Evolutionary conservation across 768 basidiomycete genomes (phyloP).

Genomic region (Boletus fagicola): DNA sequence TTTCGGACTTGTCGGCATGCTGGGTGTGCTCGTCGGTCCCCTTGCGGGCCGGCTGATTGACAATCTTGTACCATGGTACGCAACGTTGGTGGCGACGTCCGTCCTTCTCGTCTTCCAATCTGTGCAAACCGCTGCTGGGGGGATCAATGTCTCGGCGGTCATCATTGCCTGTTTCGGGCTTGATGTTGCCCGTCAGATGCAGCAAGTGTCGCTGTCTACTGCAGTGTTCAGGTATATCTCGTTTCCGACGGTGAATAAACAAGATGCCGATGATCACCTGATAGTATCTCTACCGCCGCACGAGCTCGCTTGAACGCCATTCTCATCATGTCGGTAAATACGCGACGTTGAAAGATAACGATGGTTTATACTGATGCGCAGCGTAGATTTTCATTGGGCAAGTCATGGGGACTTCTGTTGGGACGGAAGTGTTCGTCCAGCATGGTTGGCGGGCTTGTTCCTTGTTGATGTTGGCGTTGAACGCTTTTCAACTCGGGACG

Average conservation of each 20-base stretch:
- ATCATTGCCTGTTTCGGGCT: constrained; percentile 66
- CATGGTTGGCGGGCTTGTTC: constrained; percentile 73
- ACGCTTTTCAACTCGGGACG: constrained; percentile 53
- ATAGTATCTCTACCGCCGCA: constrained; percentile 42
- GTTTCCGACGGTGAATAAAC: neutral
- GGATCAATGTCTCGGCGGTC: constrained; percentile 67
- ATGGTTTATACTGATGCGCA: neutral
- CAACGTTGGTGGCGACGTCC: constrained; percentile 55
- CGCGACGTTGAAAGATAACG: neutral
- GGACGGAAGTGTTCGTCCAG: constrained; percentile 65
- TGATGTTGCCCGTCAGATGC: constrained; percentile 73
- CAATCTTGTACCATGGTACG: constrained; percentile 73
- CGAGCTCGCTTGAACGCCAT: constrained; percentile 76
- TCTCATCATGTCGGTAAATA: constrained; percentile 61
- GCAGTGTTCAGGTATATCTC: constrained; percentile 51
- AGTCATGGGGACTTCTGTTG: constrained; percentile 77
- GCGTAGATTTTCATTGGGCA: constrained; percentile 67
- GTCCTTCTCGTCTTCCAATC: constrained; percentile 50
- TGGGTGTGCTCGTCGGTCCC: constrained; percentile 69
- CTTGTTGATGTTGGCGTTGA: constrained; percentile 56
- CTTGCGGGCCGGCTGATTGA: constrained; percentile 69
- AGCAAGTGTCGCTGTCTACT: constrained; percentile 65
- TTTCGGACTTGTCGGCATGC: constrained; percentile 71
- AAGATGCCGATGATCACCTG: constrained; percentile 7
- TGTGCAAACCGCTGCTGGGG: constrained; percentile 69